Evolutionary conservation across 2,329 filamentous ascomycete species (phyloP), one percentile per base, ranked within the genome.

Genomic region (Diaporthe velutina): DNA sequence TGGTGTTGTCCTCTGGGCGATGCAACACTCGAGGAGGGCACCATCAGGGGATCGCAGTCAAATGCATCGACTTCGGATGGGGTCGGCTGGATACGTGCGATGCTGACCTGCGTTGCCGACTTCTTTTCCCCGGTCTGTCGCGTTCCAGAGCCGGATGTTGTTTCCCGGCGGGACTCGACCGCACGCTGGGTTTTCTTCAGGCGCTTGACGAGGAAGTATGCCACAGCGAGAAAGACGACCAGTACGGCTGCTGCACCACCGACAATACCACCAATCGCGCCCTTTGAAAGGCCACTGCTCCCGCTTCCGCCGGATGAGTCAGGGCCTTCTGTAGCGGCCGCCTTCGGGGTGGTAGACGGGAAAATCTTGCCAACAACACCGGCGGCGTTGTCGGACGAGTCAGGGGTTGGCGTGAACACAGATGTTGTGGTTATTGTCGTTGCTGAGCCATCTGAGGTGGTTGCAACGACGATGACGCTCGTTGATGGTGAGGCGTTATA

Each of bases 241-340:
- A 91, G 81, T 15, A 91, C 79, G 0, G 83, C 84, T 3, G 88
- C 81, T 17, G 86, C 86, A 1, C 88, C 89, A 2, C 85, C 87
- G 45, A 91, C 84, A 30, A 91, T 89, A 2, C 90, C 90, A 3
- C 86, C 89, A 3, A 91, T 81, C 35, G 86, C 83, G 1, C 80
- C 83, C 0, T 78, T 79, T 33, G 84, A 84, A 30, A 89, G 81
- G 17, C 83, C 82, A 30, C 80, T 77, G 42, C 80, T 77, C 57
- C 82, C 79, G 12, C 76, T 77, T 28, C 78, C 77, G 25, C 76
- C 76, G 13, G 77, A 50, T 3, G 76, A 76, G 33, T 70, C 73
- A 40, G 70, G 75, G 0, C 81, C 80, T 19, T 82, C 75, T 0
- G 81, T 76, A 5, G 84, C 82, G 1, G 82, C 77, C 8, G 81